These are phyloP conservation scores for Suillus weaverae DNA, from an alignment of 768 basidiomycete species.

Conservation along the genomic window DNA sequence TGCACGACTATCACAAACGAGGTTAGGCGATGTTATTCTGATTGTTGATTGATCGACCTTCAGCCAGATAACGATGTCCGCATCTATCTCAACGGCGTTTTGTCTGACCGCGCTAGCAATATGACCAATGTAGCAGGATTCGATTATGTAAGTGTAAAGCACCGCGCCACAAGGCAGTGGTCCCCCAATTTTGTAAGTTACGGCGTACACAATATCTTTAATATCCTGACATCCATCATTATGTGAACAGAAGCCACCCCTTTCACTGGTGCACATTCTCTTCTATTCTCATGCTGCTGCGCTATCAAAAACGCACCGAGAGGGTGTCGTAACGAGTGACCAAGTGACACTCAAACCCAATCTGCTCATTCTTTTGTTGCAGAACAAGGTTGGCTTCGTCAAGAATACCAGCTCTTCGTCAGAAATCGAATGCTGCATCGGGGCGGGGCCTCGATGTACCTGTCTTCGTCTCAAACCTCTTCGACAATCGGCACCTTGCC, in stretches of 20 bases:
- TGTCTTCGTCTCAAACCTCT: not conserved
- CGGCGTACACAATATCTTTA: not conserved
- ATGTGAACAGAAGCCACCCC: not conserved
- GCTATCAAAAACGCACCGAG: not conserved
- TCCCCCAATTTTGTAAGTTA: not conserved
- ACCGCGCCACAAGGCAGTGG: not conserved
- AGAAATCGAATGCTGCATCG: not conserved
- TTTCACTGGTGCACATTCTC: not conserved
- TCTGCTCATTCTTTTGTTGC: not conserved
- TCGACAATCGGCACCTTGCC: not conserved
- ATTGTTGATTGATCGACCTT: not conserved
- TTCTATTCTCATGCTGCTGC: not conserved
- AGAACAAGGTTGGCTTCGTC: not conserved
- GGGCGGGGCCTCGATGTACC: not conserved
- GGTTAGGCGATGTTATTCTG: not conserved
- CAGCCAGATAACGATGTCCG: not conserved
- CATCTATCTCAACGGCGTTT: not conserved
- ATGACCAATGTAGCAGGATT: not conserved
- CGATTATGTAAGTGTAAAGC: not conserved
- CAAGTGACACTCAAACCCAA: not conserved
- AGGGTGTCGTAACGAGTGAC: not conserved
- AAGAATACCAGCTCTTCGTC: not conserved
- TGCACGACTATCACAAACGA: not conserved
- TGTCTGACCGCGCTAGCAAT: not conserved
- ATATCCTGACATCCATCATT: not conserved